These are phyloP conservation scores for Leccinum subfulvum DNA, from an alignment of 1,284 basidiomycete species.

Conservation along the genomic window DNA sequence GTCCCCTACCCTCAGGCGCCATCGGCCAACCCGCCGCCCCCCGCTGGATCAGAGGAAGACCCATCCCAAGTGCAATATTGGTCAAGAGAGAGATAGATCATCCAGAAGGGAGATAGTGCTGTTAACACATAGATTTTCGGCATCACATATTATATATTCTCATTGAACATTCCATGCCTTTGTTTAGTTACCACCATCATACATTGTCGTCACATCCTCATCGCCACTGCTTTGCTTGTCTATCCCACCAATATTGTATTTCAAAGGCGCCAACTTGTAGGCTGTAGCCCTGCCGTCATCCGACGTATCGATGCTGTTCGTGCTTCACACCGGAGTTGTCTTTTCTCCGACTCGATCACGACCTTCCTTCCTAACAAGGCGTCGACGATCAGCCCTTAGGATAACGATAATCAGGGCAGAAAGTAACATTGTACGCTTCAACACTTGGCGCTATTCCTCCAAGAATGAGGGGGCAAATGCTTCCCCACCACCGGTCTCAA, in stretches of 20 bases:
- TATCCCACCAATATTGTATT: conserved; percentile 22
- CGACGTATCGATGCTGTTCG: not conserved
- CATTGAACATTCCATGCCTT: conserved; percentile 7
- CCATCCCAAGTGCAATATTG: conserved; percentile 33
- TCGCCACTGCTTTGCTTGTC: conserved; percentile 14
- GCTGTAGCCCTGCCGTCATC: conserved; percentile 18
- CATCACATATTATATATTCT: conserved; percentile 13
- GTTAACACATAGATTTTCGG: conserved; percentile 21
- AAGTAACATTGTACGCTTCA: not conserved
- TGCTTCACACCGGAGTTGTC: conserved; percentile 25
- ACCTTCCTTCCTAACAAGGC: conserved; percentile 22
- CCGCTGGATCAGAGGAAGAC: conserved; percentile 29
- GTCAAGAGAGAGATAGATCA: conserved; percentile 24
- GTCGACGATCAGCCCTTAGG: conserved; percentile 14
- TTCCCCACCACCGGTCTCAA: conserved; percentile 3
- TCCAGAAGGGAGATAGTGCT: conserved; percentile 13
- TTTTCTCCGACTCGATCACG: conserved; percentile 9
- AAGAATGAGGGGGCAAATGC: conserved; percentile 6
- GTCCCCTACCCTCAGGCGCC: conserved; percentile 25
- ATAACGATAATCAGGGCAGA: conserved; percentile 19
- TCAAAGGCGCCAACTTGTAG: conserved; percentile 8
- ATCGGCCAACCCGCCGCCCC: conserved; percentile 20
- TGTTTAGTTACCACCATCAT: conserved; percentile 7
- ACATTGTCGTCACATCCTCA: conserved; percentile 13
- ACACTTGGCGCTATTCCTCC: not conserved